Conservation (phyloP, 257 asterid genomes). For the Verbascum thapsus region DNA sequence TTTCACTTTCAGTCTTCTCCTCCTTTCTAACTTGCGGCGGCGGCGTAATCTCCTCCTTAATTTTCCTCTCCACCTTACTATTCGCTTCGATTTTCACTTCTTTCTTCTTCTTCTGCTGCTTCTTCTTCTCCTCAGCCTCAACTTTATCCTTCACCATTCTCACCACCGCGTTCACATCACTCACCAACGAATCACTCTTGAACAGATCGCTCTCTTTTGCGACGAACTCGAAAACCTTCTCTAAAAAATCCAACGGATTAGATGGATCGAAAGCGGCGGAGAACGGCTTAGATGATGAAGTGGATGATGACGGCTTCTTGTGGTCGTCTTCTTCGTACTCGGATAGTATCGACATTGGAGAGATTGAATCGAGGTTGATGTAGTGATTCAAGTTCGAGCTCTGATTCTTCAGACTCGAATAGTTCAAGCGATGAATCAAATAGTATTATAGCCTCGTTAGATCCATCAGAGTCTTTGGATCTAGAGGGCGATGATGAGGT, state of each 20-base stretch:
- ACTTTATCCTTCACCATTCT: constrained; percentile 44
- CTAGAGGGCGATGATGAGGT: too few species aligned
- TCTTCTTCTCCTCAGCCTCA: constrained; percentile 34
- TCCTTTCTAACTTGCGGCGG: neutral
- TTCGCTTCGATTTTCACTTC: constrained; percentile 26
- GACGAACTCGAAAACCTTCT: constrained; percentile 40
- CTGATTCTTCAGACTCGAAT: too few species aligned
- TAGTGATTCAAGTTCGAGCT: too few species aligned
- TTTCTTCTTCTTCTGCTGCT: too few species aligned
- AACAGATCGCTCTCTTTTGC: constrained; percentile 46
- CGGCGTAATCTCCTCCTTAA: constrained; percentile 24
- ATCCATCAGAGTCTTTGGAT: too few species aligned
- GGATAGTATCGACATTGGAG: too few species aligned
- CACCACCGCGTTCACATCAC: constrained; percentile 47
- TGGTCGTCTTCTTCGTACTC: too few species aligned
- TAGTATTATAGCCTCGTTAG: too few species aligned
- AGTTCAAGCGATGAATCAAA: too few species aligned
- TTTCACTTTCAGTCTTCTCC: neutral
- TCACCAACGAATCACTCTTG: constrained; percentile 38
- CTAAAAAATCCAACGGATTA: constrained; percentile 44
- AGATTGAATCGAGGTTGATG: too few species aligned
- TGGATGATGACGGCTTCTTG: constrained; percentile 2
- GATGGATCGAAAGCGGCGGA: constrained; percentile 42
- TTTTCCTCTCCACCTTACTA: neutral
- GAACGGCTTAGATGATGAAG: constrained; percentile 31